Evolutionary conservation across 768 basidiomycete species (phyloP), one percentile per base, ranked within the genome.

Genomic region (Pleurotus salmoneostramineus): DNA sequence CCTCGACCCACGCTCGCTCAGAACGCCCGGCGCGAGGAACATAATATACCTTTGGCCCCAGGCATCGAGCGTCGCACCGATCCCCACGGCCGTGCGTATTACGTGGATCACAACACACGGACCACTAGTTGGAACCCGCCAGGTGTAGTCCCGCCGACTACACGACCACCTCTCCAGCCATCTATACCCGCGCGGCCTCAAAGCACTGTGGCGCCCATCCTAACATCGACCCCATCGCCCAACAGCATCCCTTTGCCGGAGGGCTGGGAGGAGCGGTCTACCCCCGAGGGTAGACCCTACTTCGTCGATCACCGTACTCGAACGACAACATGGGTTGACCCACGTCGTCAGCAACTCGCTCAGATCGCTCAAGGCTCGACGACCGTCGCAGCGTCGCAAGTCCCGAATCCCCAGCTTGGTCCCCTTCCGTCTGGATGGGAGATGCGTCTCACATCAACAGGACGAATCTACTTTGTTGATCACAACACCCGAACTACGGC

Each of bases 391-490:
- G 63, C 76, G 12, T 67, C 83, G 27, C 77, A 76, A 56, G 73
- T 78, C 56, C 70, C 83, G 63, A 82, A 76, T 57, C 71, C 85
- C 61, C 77, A 88, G 62, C 82, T 93, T 14, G 93, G 94, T 0
- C 85, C 90, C 5, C 77, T 96, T 37, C 94, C 94, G 4, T 89
- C 87, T 46, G 94, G 93, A 59, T 96, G 93, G 93, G 94, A 96
- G 73, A 95, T 95, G 94, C 82, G 94, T 15, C 72, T 95, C 54
- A 95, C 94, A 1, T 87, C 88, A 0, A 93, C 89, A 0, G 82
- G 82, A 6, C 81, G 93, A 35, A 88, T 95, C 14, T 96, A 96
- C 72, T 96, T 94, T 63, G 93, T 95, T 11, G 94, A 95, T 68
- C 94, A 96, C 72, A 95, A 89, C 61, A 89, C 88, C 40, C 81